Evolutionary conservation across 495 filamentous ascomycete species (phyloP).

Genomic region (Lindgomyces ingoldianus): DNA sequence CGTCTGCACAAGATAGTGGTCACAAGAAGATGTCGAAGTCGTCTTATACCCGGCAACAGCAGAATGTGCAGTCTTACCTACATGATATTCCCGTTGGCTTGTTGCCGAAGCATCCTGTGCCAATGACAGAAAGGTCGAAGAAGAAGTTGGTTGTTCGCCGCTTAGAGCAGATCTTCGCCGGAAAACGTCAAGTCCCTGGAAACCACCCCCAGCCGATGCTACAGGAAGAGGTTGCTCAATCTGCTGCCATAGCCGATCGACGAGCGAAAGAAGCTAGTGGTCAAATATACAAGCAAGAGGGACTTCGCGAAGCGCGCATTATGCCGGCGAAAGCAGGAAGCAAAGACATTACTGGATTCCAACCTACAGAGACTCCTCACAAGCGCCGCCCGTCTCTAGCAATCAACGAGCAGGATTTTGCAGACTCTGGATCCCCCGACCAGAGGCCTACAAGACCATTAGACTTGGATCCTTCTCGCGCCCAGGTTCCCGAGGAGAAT

Average conservation of each 20-base stretch:
- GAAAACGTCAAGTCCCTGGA: conserved; percentile 53
- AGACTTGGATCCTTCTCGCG: conserved; percentile 69
- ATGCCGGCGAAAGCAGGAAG: conserved; percentile 27
- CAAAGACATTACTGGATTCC: conserved; percentile 17
- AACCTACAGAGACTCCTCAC: not conserved
- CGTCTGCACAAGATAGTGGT: conserved; percentile 29
- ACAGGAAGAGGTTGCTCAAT: conserved; percentile 60
- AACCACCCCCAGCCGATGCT: conserved; percentile 52
- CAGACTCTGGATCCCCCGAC: conserved; percentile 44
- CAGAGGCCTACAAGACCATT: conserved; percentile 72
- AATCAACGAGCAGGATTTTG: conserved; percentile 20
- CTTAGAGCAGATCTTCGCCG: conserved; percentile 78
- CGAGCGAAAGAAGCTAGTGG: conserved; percentile 45
- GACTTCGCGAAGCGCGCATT: conserved; percentile 54
- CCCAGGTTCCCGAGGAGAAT: conserved; percentile 68
- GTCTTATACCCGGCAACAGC: conserved; percentile 47
- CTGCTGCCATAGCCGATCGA: conserved; percentile 49
- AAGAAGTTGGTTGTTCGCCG: conserved; percentile 70
- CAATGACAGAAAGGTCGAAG: conserved; percentile 66
- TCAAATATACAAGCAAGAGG: conserved; percentile 42
- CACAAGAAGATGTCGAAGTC: conserved; percentile 19
- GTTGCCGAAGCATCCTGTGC: conserved; percentile 51
- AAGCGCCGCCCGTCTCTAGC: not conserved
- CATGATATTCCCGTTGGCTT: conserved; percentile 63
- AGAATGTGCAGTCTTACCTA: conserved; percentile 61